Base-by-base conservation (phyloP, 106 monocot species). In the Dioscorea dumetorum region DNA sequence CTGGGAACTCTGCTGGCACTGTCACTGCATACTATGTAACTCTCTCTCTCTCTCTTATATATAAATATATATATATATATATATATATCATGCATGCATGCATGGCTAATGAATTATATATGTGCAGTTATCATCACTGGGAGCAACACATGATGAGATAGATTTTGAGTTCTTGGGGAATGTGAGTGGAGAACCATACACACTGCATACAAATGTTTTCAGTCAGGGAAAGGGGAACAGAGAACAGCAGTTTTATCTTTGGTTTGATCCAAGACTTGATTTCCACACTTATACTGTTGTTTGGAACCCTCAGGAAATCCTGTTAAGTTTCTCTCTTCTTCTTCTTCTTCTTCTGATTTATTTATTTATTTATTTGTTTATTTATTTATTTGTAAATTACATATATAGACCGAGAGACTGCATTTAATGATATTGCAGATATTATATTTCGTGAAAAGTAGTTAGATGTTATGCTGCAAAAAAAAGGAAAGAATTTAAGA, bases 21-120 rank as follows among this genome's bases (percentile, higher is more conserved):
- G 64, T 75, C 20, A 60, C 75, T 12, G 58, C 80, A 9, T 75
- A 51, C 34, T 80, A 80, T 54, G 75, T 80, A 80, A 70, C 24
- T 16, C 18, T 12, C 16, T 15, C 5, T 62, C 31, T 53, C n/a
- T n/a, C n/a, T n/a, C n/a, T n/a, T n/a, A n/a, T n/a, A n/a, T n/a
- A n/a, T n/a, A n/a, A n/a, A n/a, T n/a, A n/a, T n/a, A n/a, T n/a
- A n/a, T n/a, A n/a, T n/a, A n/a, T n/a, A n/a, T n/a, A 54, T 14
- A 18, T 54, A 13, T 19, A 13, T 5, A 19, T 19, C 12, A 54
- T 16, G 18, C 18, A 18, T 54, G 18, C 19, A 54, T 54, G 54
- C 54, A 19, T 18, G 15, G 5, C 18, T 54, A 15, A 5, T 41
- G n/a, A n/a, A n/a, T n/a, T n/a, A n/a, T 12, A 18, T 60, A 49